Base-by-base conservation (phyloP, 2,329 filamentous ascomycete genomes). In the Phoma herbarum region DNA sequence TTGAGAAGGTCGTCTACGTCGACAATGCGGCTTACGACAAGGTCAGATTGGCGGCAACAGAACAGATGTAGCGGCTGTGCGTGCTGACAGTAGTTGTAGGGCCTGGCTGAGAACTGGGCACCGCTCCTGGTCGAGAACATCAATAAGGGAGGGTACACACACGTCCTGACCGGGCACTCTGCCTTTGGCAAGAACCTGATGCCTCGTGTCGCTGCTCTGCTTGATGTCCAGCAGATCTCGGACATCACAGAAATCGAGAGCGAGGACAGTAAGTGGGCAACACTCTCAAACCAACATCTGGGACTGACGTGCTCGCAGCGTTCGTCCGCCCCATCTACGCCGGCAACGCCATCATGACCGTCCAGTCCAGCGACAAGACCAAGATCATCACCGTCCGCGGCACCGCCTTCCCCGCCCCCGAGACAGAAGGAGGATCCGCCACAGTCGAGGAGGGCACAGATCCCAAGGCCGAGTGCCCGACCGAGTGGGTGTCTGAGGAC, bases 241-340 rank as follows among this genome's bases (percentile, higher is more conserved):
- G 95, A 99, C 76, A 91, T 98, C 67, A 97, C 88, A 18, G 84
- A 80, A 1, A 90, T 99, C 74, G 88, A 97, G 79, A 87, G 87
- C 78, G 93, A 97, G 78, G 93, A 94, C 77, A 97, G 85, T 87
- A 76, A 64, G 84, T 78, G 20, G 11, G 11, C 5, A 10, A 23
- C 18, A 6, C 11, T 2, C 37, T 7, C 37, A 18, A 5, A 14
- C n/a, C 18, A 2, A 8, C 11, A 4, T 12, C 10, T 37, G 26
- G 16, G 44, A 20, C 52, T 68, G 46, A 71, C 31, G 6, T 16
- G 1, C 16, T 14, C 31, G 23, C 62, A 86, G 85, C 92, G 12
- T 99, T 99, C 73, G 90, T 97, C 54, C 90, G 95, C 57, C 94
- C 95, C 26, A 97, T 99, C 74, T 99, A 99, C 78, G 95, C 95